Base-by-base conservation (phyloP, 441 rosid species). In the Viola pubescens region DNA sequence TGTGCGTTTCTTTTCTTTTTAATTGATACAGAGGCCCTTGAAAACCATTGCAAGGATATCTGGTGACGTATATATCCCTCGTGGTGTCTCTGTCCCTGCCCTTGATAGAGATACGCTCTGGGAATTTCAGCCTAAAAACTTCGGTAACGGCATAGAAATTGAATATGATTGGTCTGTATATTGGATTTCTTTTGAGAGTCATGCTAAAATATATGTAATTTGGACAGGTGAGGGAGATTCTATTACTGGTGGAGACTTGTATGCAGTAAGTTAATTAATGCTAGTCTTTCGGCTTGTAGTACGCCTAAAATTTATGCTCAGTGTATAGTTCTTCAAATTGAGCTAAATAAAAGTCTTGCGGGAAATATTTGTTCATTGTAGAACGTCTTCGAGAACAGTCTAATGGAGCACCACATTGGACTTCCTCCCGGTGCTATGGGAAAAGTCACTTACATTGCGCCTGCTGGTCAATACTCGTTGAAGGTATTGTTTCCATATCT, bases 341-440 rank as follows among this genome's bases (percentile, higher is more conserved):
- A 48, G 51, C 48, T 48, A 56, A 54, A 61, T 57, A 13, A 51
- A 45, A 57, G 40, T 3, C 65, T 52, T 52, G 41, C 10, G 42
- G 9, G 64, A 57, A 52, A 43, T 67, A 52, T 72, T 68, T 41
- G 49, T 61, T 40, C 53, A 58, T 44, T 75, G 80, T 88, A 94
- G 98, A 84, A 82, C 19, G 99, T 94, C 70, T 91, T 84, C 42
- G 99, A 94, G 81, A 94, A 91, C 82, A 94, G 81, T 70, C 67
- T 94, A 52, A 91, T 94, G 95, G 75, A 82, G 54, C 99, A 94
- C 69, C 90, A 77, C 68, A 84, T 94, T 70, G 94, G 81, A 1
- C 90, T 91, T 68, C 98, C 98, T 65, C 96, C 99, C 62, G 97
- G 87, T 77, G 82, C 94, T 52, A 91, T 94, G 99, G 99, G 99